A percentile compares a stretch with the other conserved stretches of the same genome.
Evolutionary conservation across 306 rosid species (phyloP).

Genomic region (Crataegus laevigata): DNA sequence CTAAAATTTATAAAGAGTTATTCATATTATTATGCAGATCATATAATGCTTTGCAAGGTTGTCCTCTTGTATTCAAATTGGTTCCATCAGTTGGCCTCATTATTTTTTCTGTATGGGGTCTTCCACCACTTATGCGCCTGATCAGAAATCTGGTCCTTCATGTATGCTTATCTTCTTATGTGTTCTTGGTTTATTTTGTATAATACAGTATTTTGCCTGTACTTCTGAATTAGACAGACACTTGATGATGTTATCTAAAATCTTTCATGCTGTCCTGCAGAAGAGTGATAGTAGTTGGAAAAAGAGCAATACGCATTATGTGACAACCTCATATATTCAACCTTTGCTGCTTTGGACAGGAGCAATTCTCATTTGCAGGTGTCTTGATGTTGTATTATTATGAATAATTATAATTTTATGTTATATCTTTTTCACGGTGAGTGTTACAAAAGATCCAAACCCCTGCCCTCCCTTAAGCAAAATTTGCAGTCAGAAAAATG

Average conservation of each 20-base stretch:
- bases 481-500: neutral
- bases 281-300: constrained; percentile 73
- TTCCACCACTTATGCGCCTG: constrained; percentile 59
- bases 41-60: constrained; percentile 47
- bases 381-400: neutral
- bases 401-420: neutral
- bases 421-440: no score
- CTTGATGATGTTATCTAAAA: neutral
- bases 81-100: constrained; percentile 59
- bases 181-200: constrained; percentile 13
- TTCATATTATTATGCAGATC: constrained; percentile 44
- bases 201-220: neutral
- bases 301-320: constrained; percentile 57
- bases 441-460: neutral
- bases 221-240: neutral
- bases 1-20: neutral
- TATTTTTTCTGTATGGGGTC: constrained; percentile 78
- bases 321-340: constrained; percentile 62
- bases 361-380: constrained; percentile 92
- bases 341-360: constrained; percentile 84
- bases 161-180: constrained; percentile 28
- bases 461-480: neutral
- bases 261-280: constrained; percentile 40
- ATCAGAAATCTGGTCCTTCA: constrained; percentile 48
- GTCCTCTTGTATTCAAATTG: constrained; percentile 53